Base-by-base conservation (phyloP, 176 grass and related monocot species). In the Phoenix roebelenii region DNA sequence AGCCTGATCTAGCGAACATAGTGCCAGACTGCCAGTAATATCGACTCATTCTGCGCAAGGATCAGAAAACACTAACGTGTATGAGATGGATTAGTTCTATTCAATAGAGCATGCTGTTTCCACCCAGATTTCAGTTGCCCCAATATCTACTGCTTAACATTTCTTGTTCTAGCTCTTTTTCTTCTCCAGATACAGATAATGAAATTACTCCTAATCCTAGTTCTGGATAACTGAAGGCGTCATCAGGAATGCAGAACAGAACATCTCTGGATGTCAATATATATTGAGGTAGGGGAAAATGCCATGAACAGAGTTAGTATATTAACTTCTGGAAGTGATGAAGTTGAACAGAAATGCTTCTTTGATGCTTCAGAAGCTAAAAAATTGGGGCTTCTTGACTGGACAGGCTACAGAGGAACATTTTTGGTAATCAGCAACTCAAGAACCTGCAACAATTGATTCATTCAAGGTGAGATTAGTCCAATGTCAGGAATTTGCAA, bases 341-440 rank as follows among this genome's bases (percentile, higher is more conserved):
- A 19, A 25, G n/a, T 50, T 18, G 55, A 71, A 20, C n/a, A 28
- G 16, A 49, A 49, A 7, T 7, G 9, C 25, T 52, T 50, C 49
- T 4, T 18, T 65, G 58, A 69, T 61, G 26, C 70, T 72, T 71
- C 59, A 72, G 62, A 67, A 80, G 64, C 67, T 44, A 6, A 44
- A 30, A 39, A 44, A 44, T 44, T 44, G 35, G 35, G 12, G 35
- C 35, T 44, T 3, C 35, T 44, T 44, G 12, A 44, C 35, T 44
- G 9, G 35, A 44, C 9, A 14, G 35, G 35, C 10, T 12, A 12
- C 35, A 14, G 32, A 39, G 35, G 35, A 12, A 12, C 6, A 44
- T 44, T 44, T 44, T 44, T 44, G 35, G 35, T 44, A 7, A 44
- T 44, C 35, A 44, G 10, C 6, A 44, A 12, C 35, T 44, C 35